Evolutionary conservation across 2,329 filamentous ascomycete genomes (phyloP), one percentile per base, ranked within the genome.

Genomic region (Talaromyces funiculosus): DNA sequence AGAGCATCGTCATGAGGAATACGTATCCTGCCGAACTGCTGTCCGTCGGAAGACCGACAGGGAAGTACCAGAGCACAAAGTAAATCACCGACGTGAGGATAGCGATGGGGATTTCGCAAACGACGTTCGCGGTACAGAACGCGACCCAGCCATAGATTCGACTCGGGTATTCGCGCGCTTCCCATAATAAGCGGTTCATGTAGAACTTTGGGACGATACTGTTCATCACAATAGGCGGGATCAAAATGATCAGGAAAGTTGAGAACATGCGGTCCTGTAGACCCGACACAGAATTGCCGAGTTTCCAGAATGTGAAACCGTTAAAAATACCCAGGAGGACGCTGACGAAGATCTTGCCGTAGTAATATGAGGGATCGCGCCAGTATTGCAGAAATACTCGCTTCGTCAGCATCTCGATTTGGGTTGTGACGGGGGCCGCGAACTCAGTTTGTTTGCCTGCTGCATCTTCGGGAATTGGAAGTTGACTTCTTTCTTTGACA

Each of bases 231-330:
- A 87, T 87, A 0, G 88, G 86, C 0, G 88, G 86, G 57, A 91
- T 79, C 8, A 88, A 73, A 55, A 88, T 80, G 63, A 87, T 82
- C 22, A 90, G 67, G 73, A 89, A 90, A 57, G 77, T 74, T 0
- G 88, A 88, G 79, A 93, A 92, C 83, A 92, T 87, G 66, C 88
- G 83, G 74, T 90, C 86, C 69, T 92, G 88, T 81, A 92, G 86
- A 67, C 89, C 87, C 14, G 82, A 80, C 53, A 89, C 78, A 0
- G 80, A 82, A 71, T 86, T 79, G 2, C 86, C 86, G 3, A 90
- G 81, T 66, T 86, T 78, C 79, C 82, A 91, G 76, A 90, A 92
- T 3, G 88, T 90, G 75, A 90, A 91, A 22, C 87, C 88, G 74
- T 90, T 90, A 80, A 92, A 90, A 71, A 91, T 85, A 16, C 87